Conservation (phyloP, 1,284 basidiomycete species). For the Sphagnurus paluster region DNA sequence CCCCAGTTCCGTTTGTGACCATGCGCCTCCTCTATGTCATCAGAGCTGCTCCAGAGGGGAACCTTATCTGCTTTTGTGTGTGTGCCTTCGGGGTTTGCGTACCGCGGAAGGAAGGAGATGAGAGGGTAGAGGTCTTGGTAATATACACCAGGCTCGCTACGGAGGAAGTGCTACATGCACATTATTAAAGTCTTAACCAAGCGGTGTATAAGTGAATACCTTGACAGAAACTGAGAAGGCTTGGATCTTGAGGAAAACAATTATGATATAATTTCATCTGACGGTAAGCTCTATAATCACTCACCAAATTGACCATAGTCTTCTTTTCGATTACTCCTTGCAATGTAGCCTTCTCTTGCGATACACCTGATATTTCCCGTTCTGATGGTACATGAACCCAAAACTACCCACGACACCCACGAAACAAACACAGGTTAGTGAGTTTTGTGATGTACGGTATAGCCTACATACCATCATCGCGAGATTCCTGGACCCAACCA, state of each 20-base stretch:
- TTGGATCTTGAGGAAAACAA: slow-evolving; percentile 43
- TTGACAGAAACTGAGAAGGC: slow-evolving; percentile 65
- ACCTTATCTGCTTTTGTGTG: slow-evolving; percentile 46
- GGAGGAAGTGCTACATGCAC: slow-evolving; percentile 54
- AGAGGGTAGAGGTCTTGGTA: slow-evolving; percentile 67
- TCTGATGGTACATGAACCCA: slow-evolving; percentile 63
- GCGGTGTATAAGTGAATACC: slow-evolving; percentile 29
- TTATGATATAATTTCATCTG: background rate
- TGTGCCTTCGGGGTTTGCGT: slow-evolving; percentile 36
- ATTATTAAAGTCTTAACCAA: slow-evolving; percentile 14
- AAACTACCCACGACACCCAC: too few species aligned
- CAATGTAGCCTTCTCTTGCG: slow-evolving; percentile 38
- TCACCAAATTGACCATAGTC: slow-evolving; percentile 67
- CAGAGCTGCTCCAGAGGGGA: slow-evolving; percentile 55
- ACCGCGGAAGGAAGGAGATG: slow-evolving; percentile 62
- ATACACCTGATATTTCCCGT: slow-evolving; percentile 37
- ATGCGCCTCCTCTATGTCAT: slow-evolving; percentile 32
- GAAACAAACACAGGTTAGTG: too few species aligned
- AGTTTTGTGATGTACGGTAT: background rate
- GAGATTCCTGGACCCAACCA: slow-evolving; percentile 52
- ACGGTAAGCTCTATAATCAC: slow-evolving; percentile 10
- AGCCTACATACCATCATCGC: slow-evolving; percentile 45
- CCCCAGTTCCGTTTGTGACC: slow-evolving; percentile 21
- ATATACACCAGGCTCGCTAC: slow-evolving; percentile 61
- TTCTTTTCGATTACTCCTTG: slow-evolving; percentile 69